These are phyloP conservation scores for Euphorbia lathyris DNA, from an alignment of 345 rosid genomes.

Conservation along the genomic window DNA sequence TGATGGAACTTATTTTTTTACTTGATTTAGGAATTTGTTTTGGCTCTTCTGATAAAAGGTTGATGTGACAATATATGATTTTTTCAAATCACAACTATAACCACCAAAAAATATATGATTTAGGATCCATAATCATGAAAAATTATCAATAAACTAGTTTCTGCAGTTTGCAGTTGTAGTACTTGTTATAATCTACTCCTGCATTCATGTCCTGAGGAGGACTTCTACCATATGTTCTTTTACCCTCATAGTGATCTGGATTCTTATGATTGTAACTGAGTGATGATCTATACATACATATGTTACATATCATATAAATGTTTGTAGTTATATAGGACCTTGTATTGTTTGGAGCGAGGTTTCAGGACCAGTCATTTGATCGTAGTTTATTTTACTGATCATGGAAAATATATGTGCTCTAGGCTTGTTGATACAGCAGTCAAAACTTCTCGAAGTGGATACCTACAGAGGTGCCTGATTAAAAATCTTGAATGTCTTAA, in stretches of 20 bases:
- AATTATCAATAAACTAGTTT: neutral
- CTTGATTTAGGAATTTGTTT: neutral
- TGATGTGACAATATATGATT: neutral
- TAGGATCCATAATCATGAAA: neutral
- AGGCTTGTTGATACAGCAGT: constrained; percentile 99
- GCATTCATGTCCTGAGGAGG: neutral
- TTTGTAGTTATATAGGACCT: neutral
- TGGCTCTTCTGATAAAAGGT: neutral
- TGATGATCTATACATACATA: neutral
- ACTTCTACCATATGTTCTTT: neutral
- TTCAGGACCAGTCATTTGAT: constrained; percentile 3
- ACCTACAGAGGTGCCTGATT: constrained; percentile 94
- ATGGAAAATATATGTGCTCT: constrained; percentile 17
- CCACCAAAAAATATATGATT: neutral
- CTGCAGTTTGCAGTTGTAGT: neutral
- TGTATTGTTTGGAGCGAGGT: neutral
- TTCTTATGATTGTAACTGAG: neutral
- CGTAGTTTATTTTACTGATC: constrained; percentile 1
- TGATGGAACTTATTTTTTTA: neutral
- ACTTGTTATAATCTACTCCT: neutral
- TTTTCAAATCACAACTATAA: neutral
- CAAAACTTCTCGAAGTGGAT: constrained; percentile 99
- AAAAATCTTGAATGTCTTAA: constrained; percentile 93
- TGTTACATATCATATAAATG: neutral
- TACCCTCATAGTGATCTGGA: neutral